Conservation (phyloP, 1,284 basidiomycete species). For the Phenoliferia sp. region DNA sequence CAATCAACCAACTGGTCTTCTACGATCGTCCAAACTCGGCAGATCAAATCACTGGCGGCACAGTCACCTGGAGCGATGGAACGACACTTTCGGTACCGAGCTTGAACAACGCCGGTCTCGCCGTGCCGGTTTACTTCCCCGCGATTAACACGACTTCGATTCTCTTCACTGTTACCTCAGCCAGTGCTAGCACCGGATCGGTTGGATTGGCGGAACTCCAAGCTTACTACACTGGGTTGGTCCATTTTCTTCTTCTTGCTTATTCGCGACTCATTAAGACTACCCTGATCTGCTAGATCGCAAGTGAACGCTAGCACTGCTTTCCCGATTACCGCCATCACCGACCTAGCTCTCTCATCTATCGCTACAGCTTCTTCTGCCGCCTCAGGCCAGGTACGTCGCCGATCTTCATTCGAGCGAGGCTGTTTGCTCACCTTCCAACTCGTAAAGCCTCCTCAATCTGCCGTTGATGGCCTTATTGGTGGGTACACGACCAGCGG, state of each 20-base stretch:
- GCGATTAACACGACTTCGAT: slow-evolving; percentile 14
- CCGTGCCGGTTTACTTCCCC: slow-evolving; percentile 8
- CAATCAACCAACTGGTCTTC: slow-evolving; percentile 20
- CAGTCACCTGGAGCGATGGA: background rate
- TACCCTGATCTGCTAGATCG: too few relatives aligned
- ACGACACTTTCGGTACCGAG: slow-evolving; percentile 2
- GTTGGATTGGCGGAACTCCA: slow-evolving; percentile 29
- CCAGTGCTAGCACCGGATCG: slow-evolving; percentile 12
- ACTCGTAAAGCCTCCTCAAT: background rate
- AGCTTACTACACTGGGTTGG: background rate
- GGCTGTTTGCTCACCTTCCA: slow-evolving; percentile 7
- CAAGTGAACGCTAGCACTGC: background rate
- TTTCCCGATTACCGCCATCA: background rate
- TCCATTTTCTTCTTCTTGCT: background rate
- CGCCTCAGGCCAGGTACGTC: background rate
- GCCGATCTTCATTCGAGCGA: slow-evolving; percentile 16
- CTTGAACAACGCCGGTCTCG: slow-evolving; percentile 20
- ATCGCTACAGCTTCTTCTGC: background rate
- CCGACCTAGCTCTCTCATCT: background rate
- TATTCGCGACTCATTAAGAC: too few relatives aligned
- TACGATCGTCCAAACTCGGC: slow-evolving; percentile 23
- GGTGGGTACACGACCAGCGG: slow-evolving; percentile 23
- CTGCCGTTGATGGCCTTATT: slow-evolving; percentile 26
- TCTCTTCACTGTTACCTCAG: slow-evolving; percentile 17
- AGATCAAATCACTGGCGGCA: slow-evolving; percentile 1